Base-by-base conservation (phyloP, 2,329 filamentous ascomycete genomes). In the Hypoxylon sp. region DNA sequence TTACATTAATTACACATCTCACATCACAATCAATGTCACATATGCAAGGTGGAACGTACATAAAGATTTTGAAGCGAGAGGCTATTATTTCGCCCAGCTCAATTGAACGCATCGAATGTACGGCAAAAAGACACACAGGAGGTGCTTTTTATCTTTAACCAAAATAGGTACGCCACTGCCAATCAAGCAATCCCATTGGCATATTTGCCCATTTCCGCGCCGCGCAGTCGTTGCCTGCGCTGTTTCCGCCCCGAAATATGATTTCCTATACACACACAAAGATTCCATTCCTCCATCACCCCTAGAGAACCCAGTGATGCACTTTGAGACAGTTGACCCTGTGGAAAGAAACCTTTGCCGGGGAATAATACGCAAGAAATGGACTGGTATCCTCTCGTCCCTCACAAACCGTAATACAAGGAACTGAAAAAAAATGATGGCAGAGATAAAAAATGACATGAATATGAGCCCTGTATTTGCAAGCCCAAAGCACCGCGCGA, bases 401-500 rank as follows among this genome's bases (percentile, higher is more conserved):
- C 52, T 42, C 14, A 44, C 39, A 47, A 61, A 59, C 66, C 69
- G 67, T 71, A 71, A 64, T 71, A 71, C 69, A 71, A 65, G 35
- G 63, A 64, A 29, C 39, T 19, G 39, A 59, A 42, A 64, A 64
- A 67, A 61, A 68, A 59, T 31, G 65, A 62, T 55, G 51, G 46
- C 24, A 53, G 46, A 13, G 42, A 47, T 59, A 67, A 58, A 35
- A 65, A 53, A 68, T 59, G 53, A 71, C 52, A 67, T 67, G 58
- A 71, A 76, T 73, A 77, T 76, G 74, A 74, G 72, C 74, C 74
- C 66, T 78, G 73, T 78, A 78, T 78, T 76, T 78, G 75, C 75
- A 76, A 73, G 71, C 72, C 71, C 59, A 61, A 72, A 71, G 70
- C 75, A 75, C 74, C 71, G 67, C 66, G 73, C 70, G 62, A 73